Conservation (phyloP, 106 monocot genomes). For the Vanilla planifolia region DNA sequence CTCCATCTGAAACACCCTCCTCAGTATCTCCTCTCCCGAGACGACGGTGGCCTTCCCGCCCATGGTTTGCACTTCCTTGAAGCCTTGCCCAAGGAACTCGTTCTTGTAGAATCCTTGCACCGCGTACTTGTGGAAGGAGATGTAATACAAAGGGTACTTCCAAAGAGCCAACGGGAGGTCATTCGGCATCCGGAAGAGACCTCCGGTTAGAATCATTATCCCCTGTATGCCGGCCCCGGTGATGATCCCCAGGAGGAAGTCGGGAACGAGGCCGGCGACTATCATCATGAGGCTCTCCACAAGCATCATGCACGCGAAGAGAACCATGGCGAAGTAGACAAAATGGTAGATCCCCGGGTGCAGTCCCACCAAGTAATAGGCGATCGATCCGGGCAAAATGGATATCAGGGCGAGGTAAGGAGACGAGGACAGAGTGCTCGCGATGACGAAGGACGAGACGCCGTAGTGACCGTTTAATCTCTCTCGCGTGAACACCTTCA, state of each 20-base stretch:
- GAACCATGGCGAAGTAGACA: conserved; percentile 57
- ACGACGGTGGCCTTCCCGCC: not conserved
- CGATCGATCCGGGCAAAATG: conserved; percentile 57
- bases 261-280: conserved; percentile 71
- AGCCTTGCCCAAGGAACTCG: conserved; percentile 63
- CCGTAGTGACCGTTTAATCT: conserved; percentile 85
- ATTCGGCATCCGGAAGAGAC: not conserved
- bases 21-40: conserved; percentile 36
- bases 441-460: conserved; percentile 58
- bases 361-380: conserved; percentile 72
- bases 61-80: conserved; percentile 13
- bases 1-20: conserved; percentile 37
- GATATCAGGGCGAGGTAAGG: conserved; percentile 73
- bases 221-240: conserved; percentile 89
- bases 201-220: not conserved
- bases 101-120: conserved; percentile 75
- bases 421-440: conserved; percentile 65
- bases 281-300: conserved; percentile 95
- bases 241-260: conserved; percentile 93
- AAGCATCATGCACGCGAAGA: conserved; percentile 67
- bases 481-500: conserved; percentile 72
- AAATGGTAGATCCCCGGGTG: conserved; percentile 63
- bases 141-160: not conserved
- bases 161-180: not conserved
- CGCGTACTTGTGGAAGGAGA: conserved; percentile 55